phyloP scores from a whole-genome alignment of 371 early-diverging fungal species.

The Fennellomyces sp. region DNA sequence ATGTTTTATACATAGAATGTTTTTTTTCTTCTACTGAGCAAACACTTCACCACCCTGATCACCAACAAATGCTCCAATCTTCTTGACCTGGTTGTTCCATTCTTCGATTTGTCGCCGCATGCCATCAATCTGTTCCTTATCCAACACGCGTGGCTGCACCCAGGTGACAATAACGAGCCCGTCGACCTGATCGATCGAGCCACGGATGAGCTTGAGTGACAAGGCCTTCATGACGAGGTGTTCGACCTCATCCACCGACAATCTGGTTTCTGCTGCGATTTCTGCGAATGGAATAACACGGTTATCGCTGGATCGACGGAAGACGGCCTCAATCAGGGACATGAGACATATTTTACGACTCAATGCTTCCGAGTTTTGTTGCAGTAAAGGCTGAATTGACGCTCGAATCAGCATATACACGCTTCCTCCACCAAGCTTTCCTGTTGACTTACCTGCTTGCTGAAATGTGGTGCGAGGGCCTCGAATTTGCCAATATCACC shows the following conservation, averaged over 20 bases:
- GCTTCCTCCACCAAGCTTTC: not conserved
- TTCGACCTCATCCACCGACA: slow-evolving; percentile 91
- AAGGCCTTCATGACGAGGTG: slow-evolving; percentile 97
- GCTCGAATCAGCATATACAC: not conserved
- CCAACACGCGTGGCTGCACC: slow-evolving; percentile 97
- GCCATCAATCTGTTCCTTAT: slow-evolving; percentile 84
- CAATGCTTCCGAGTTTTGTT: slow-evolving; percentile 72
- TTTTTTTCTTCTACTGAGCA: slow-evolving; percentile 31
- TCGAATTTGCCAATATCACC: slow-evolving; percentile 96
- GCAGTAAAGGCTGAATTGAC: slow-evolving; percentile 72
- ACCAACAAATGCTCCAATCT: slow-evolving; percentile 61
- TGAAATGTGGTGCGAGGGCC: slow-evolving; percentile 72
- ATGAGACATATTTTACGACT: slow-evolving; percentile 96
- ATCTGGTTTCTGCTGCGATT: slow-evolving; percentile 87
- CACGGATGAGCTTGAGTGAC: slow-evolving; percentile 88
- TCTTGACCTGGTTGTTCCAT: slow-evolving; percentile 61
- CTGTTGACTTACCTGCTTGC: slow-evolving; percentile 61
- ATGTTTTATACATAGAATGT: not conserved
- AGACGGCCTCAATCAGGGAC: slow-evolving; percentile 94
- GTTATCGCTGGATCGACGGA: slow-evolving; percentile 82
- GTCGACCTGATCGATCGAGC: slow-evolving; percentile 95
- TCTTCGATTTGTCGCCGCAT: slow-evolving; percentile 64
- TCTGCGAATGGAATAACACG: slow-evolving; percentile 82
- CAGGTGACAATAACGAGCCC: slow-evolving; percentile 85
- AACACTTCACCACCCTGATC: slow-evolving; percentile 61